Evolutionary conservation across 352 stramenopile species (phyloP).

Genomic region (Globisporangium sylvaticum): DNA sequence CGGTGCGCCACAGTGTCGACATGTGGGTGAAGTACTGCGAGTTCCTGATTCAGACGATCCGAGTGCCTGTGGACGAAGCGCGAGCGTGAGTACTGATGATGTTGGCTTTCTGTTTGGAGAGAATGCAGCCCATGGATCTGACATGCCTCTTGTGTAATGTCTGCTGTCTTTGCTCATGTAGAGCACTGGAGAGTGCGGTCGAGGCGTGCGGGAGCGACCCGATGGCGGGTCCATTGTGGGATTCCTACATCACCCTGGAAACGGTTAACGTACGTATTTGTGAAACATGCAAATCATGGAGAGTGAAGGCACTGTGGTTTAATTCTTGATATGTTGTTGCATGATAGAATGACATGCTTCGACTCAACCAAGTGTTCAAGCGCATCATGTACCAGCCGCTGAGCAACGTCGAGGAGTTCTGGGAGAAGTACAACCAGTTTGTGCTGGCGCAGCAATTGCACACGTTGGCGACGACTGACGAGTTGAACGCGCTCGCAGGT

Average conservation of each 20-base stretch:
- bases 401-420: slow-evolving; percentile 79
- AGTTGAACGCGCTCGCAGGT: slow-evolving; percentile 49
- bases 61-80: slow-evolving; percentile 57
- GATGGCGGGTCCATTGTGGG: slow-evolving; percentile 66
- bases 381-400: slow-evolving; percentile 66
- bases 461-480: slow-evolving; percentile 54
- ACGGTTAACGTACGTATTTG: slow-evolving; percentile 54
- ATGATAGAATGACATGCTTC: slow-evolving; percentile 75
- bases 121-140: slow-evolving; percentile 1
- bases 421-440: slow-evolving; percentile 86
- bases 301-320: background rate
- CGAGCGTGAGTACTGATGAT: slow-evolving; percentile 32
- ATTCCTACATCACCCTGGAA: slow-evolving; percentile 76
- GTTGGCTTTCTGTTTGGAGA: background rate
- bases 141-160: background rate
- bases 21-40: slow-evolving; percentile 87
- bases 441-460: slow-evolving; percentile 67
- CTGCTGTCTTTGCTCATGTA: slow-evolving; percentile 12
- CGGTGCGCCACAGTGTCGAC: slow-evolving; percentile 65
- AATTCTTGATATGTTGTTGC: background rate
- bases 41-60: slow-evolving; percentile 62
- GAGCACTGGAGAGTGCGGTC: slow-evolving; percentile 51
- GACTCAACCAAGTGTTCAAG: slow-evolving; percentile 79
- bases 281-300: background rate
- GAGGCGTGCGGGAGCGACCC: slow-evolving; percentile 59